phyloP scores from a whole-genome alignment of 164 flowering plant genomes.

The Euptelea pleiosperma region DNA sequence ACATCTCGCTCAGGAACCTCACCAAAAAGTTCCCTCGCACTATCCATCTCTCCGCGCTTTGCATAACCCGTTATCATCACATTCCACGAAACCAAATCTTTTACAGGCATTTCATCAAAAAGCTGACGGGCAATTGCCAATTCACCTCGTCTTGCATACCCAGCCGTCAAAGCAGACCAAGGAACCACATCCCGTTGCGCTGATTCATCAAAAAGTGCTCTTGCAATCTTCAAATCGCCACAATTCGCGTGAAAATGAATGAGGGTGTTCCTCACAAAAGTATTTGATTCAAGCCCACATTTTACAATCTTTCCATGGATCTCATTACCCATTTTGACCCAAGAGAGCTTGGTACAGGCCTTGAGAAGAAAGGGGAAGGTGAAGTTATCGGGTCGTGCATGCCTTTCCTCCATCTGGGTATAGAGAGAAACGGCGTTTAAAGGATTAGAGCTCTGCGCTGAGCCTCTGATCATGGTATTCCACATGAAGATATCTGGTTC shows the following conservation, averaged over 20 bases:
- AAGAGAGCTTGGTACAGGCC: slow-evolving; percentile 62
- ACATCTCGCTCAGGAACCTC: slow-evolving; percentile 47
- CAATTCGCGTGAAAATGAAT: slow-evolving; percentile 66
- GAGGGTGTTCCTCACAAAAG: slow-evolving; percentile 60
- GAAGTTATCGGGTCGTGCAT: slow-evolving; percentile 43
- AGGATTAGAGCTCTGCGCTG: slow-evolving; percentile 56
- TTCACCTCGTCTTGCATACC: slow-evolving; percentile 65
- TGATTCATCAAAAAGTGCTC: slow-evolving; percentile 46
- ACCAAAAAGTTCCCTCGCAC: slow-evolving; percentile 51
- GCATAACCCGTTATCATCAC: slow-evolving; percentile 78
- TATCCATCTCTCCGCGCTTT: slow-evolving; percentile 64
- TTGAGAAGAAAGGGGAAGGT: slow-evolving; percentile 74
- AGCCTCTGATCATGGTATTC: slow-evolving; percentile 75
- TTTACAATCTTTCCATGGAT: slow-evolving; percentile 56
- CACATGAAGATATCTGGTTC: slow-evolving; percentile 71
- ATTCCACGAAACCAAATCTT: slow-evolving; percentile 83
- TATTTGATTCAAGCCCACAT: slow-evolving; percentile 48
- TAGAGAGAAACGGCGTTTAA: slow-evolving; percentile 39
- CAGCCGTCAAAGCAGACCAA: slow-evolving; percentile 78
- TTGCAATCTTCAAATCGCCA: slow-evolving; percentile 58
- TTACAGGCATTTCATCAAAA: slow-evolving; percentile 69
- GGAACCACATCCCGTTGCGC: slow-evolving; percentile 51
- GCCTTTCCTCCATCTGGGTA: slow-evolving; percentile 48
- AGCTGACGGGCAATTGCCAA: slow-evolving; percentile 42
- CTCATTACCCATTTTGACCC: slow-evolving; percentile 45